Percentiles rank a stretch among this genome's conserved stretches.
Conservation (phyloP, 2,329 filamentous ascomycete species). For the Cordyceps sp. region DNA sequence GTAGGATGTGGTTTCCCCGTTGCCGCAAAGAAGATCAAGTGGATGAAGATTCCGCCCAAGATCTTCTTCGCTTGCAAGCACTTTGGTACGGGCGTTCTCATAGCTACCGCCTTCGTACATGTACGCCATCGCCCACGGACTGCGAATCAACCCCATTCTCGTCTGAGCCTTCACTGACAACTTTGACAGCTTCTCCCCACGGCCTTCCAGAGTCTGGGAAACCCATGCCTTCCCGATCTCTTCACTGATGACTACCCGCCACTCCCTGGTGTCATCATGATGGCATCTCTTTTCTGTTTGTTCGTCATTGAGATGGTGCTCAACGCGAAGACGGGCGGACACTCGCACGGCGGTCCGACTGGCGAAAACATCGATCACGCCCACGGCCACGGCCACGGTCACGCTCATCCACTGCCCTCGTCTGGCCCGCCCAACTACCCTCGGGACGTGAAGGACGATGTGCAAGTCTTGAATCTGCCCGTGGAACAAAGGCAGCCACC, state of each 20-base stretch:
- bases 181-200: slow-evolving; percentile 41
- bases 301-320: slow-evolving; percentile 48
- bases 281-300: slow-evolving; percentile 41
- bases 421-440: too few relatives aligned
- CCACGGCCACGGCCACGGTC: too few relatives aligned
- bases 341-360: slow-evolving; percentile 39
- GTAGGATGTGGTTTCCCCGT: slow-evolving; percentile 33
- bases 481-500: too few relatives aligned
- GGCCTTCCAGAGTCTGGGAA: slow-evolving; percentile 33
- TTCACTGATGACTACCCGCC: slow-evolving; percentile 44
- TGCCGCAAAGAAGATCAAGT: slow-evolving; percentile 35
- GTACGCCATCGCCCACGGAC: too few relatives aligned
- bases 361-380: slow-evolving; percentile 16
- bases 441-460: too few relatives aligned
- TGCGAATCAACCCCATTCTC: too few relatives aligned
- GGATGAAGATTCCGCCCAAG: slow-evolving; percentile 38
- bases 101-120: slow-evolving; percentile 61
- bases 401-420: background rate
- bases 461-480: too few relatives aligned
- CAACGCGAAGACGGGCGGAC: slow-evolving; percentile 39
- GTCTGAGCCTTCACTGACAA: too few relatives aligned
- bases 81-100: slow-evolving; percentile 54
- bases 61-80: slow-evolving; percentile 47
- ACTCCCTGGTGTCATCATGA: slow-evolving; percentile 49
- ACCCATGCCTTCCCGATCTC: slow-evolving; percentile 40